phyloP scores from a whole-genome alignment of 78 protist species.

The Dictyostelium capitatum region DNA sequence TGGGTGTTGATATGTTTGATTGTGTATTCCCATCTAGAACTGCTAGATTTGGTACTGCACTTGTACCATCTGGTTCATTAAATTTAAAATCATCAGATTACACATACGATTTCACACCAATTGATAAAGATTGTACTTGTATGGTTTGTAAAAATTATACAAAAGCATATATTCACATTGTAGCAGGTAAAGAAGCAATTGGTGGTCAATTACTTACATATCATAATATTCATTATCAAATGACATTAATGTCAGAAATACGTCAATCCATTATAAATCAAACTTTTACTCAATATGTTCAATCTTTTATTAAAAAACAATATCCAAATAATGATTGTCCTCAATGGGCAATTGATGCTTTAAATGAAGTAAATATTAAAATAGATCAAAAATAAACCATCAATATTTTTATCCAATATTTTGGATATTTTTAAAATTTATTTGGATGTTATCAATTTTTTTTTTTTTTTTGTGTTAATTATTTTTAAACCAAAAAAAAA shows the following conservation, averaged over 20 bases:
- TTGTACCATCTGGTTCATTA: constrained; percentile 80
- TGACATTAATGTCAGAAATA: constrained; percentile 85
- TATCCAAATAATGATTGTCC: constrained; percentile 84
- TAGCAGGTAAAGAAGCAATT: constrained; percentile 77
- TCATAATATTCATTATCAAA: constrained; percentile 95
- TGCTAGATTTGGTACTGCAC: constrained; percentile 95
- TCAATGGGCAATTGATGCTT: constrained; percentile 81
- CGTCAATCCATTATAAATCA: constrained; percentile 86
- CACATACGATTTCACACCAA: constrained; percentile 42
- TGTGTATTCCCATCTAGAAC: constrained; percentile 98
- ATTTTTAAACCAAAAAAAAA: too few species aligned
- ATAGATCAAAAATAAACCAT: too few species aligned
- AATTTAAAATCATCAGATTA: constrained; percentile 53
- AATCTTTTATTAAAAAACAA: constrained; percentile 63
- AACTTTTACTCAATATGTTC: constrained; percentile 53
- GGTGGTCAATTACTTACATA: constrained; percentile 92
- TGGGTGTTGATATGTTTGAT: constrained; percentile 99
- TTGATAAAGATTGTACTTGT: constrained; percentile 70
- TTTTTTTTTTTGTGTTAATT: too few species aligned
- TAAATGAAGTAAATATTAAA: constrained; percentile 54
- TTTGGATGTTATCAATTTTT: too few species aligned
- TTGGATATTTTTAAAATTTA: too few species aligned
- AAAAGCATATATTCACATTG: constrained; percentile 87
- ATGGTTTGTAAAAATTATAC: constrained; percentile 88
- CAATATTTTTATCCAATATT: neutral